Percentiles rank a stretch among this genome's conserved stretches.
Conservation (phyloP, 441 rosid species). For the Adansonia rubrostipa region DNA sequence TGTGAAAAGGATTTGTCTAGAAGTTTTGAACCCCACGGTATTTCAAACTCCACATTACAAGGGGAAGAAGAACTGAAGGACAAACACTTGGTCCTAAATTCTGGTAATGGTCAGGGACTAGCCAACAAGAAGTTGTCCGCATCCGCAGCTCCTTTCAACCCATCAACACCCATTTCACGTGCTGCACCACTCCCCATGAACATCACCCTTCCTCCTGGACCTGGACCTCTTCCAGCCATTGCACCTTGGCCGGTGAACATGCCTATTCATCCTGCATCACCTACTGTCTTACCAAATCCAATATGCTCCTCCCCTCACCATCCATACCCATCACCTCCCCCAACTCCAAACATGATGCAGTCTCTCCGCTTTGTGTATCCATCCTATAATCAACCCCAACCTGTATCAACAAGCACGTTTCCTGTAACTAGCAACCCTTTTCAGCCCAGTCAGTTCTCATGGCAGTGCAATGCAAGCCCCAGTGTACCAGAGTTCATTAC, state of each 20-base stretch:
- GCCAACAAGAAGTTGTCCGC: slow-evolving; percentile 88
- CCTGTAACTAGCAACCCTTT: slow-evolving; percentile 79
- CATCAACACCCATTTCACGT: slow-evolving; percentile 68
- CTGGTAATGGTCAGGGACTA: slow-evolving; percentile 53
- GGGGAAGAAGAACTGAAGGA: slow-evolving; percentile 66
- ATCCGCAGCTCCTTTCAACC: slow-evolving; percentile 94
- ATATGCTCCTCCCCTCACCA: slow-evolving; percentile 64
- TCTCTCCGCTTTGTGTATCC: slow-evolving; percentile 88
- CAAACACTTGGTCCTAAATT: slow-evolving; percentile 47
- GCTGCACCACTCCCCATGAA: slow-evolving; percentile 66
- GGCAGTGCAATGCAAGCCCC: slow-evolving; percentile 75
- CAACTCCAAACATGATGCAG: slow-evolving; percentile 90
- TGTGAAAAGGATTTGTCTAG: slow-evolving; percentile 41
- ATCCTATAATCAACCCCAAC: slow-evolving; percentile 71
- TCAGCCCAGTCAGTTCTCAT: slow-evolving; percentile 85
- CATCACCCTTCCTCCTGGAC: slow-evolving; percentile 60
- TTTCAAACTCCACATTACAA: slow-evolving; percentile 29
- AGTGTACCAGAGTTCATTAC: slow-evolving; percentile 74
- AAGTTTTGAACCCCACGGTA: slow-evolving; percentile 43
- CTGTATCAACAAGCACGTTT: slow-evolving; percentile 71
- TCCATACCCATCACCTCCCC: slow-evolving; percentile 85
- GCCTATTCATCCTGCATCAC: slow-evolving; percentile 78
- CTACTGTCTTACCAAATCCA: slow-evolving; percentile 56
- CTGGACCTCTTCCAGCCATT: slow-evolving; percentile 59
- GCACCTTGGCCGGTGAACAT: slow-evolving; percentile 89